Percentiles rank a stretch among this genome's conserved stretches.
phyloP scores from a whole-genome alignment of 805 yeast species.

The Candida broadrunensis region DNA sequence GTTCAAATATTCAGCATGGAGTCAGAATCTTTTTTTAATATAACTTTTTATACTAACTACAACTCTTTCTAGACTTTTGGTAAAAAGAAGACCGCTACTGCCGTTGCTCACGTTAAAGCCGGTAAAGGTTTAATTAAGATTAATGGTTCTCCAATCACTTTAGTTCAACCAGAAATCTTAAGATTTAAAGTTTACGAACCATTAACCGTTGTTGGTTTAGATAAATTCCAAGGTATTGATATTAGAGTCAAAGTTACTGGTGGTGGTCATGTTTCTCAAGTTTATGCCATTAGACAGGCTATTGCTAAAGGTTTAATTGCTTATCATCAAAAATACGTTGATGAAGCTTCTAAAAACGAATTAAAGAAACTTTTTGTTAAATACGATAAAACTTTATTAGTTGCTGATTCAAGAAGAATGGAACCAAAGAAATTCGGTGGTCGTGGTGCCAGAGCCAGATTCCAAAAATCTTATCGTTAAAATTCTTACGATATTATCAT shows the following conservation, averaged over 20 bases:
- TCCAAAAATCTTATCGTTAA: slow-evolving; percentile 99
- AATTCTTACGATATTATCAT: slow-evolving; percentile 1
- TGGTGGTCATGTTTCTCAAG: slow-evolving; percentile 99
- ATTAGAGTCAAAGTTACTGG: slow-evolving; percentile 99
- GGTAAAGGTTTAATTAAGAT: slow-evolving; percentile 99
- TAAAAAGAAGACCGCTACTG: slow-evolving; percentile 99
- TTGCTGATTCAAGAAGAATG: slow-evolving; percentile 99
- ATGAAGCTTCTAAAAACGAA: slow-evolving; percentile 99
- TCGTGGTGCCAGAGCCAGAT: slow-evolving; percentile 99
- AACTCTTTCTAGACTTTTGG: slow-evolving; percentile 92
- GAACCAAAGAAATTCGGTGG: slow-evolving; percentile 99
- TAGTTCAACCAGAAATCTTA: slow-evolving; percentile 98
- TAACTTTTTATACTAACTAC: too few species aligned
- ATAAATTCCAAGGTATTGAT: slow-evolving; percentile 97
- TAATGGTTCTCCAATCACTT: slow-evolving; percentile 98
- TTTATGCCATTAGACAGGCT: slow-evolving; percentile 99
- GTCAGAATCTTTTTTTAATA: too few species aligned
- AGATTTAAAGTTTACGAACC: slow-evolving; percentile 99
- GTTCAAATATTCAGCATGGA: too few species aligned
- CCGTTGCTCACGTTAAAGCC: slow-evolving; percentile 99
- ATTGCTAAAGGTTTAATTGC: slow-evolving; percentile 99
- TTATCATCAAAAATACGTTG: slow-evolving; percentile 98
- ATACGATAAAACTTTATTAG: slow-evolving; percentile 99
- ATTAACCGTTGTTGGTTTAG: slow-evolving; percentile 95
- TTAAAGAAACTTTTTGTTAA: slow-evolving; percentile 95